Evolutionary conservation across 306 rosid species (phyloP).

Genomic region (Vachellia pachyceras): DNA sequence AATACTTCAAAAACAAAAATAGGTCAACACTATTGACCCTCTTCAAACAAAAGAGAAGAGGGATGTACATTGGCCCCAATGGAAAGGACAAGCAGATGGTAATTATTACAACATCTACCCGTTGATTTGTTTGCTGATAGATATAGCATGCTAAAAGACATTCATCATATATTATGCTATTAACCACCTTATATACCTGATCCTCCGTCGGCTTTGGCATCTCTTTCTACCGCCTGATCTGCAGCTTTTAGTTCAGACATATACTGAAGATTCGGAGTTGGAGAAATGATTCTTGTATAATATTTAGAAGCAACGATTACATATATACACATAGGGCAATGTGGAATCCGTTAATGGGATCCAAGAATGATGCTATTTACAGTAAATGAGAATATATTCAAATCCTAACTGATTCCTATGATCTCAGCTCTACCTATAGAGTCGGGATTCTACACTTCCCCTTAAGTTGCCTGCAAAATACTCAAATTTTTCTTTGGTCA

Average conservation of each 20-base stretch:
- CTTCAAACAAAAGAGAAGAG: constrained; percentile 17
- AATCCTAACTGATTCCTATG: no score
- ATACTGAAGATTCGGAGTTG: no score
- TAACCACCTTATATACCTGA: constrained; percentile 63
- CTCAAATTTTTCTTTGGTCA: no score
- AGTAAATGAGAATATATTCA: no score
- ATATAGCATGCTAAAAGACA: not conserved
- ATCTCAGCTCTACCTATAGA: no score
- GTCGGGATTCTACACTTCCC: no score
- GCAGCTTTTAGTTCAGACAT: constrained; percentile 79
- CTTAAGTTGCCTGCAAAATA: no score
- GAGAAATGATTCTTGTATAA: no score
- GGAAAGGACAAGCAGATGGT: not conserved
- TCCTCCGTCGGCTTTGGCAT: constrained; percentile 83
- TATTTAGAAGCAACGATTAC: no score
- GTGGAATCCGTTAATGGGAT: no score
- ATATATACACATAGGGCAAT: no score
- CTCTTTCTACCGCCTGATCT: constrained; percentile 75
- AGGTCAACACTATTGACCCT: constrained; percentile 24
- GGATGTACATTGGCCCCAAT: constrained; percentile 9
- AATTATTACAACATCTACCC: constrained; percentile 1
- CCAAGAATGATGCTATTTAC: no score
- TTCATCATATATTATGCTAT: not conserved
- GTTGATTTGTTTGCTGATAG: not conserved
- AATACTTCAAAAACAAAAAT: not conserved